Evolutionary conservation across 345 rosid species (phyloP).

Genomic region (Hypericum perforatum): DNA sequence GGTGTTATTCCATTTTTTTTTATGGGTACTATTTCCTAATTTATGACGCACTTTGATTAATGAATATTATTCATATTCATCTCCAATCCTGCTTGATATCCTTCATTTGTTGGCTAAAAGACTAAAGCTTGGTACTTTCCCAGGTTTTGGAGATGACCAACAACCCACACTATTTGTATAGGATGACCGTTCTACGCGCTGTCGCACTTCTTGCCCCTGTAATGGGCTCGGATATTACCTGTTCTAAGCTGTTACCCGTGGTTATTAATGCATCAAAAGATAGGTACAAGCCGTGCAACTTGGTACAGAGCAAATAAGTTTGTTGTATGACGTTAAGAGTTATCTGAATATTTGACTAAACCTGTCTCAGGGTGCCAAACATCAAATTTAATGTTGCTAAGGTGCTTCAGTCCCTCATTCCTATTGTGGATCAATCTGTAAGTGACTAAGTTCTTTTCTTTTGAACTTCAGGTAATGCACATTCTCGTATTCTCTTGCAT

Average conservation of each 20-base stretch:
- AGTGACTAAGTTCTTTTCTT: constrained; percentile 18
- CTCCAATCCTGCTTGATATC: no score
- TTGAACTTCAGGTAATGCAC: no score
- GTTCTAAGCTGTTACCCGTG: constrained; percentile 68
- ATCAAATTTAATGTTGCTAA: constrained; percentile 94
- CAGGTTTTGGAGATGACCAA: constrained; percentile 77
- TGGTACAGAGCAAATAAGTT: neutral
- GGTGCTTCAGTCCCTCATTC: constrained; percentile 80
- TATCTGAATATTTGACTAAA: constrained; percentile 10
- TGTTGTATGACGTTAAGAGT: constrained; percentile 1
- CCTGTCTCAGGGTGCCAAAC: constrained; percentile 71
- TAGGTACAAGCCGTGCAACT: constrained; percentile 38
- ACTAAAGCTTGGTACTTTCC: neutral
- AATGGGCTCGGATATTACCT: constrained; percentile 79
- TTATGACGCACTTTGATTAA: no score
- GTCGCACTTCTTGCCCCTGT: constrained; percentile 83
- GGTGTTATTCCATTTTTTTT: no score
- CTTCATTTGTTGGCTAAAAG: no score
- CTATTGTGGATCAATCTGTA: constrained; percentile 75
- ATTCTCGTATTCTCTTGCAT: neutral
- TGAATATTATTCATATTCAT: no score
- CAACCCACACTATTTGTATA: constrained; percentile 75
- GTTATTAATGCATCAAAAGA: constrained; percentile 71
- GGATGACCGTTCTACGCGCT: constrained; percentile 76
- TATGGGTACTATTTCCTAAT: no score